Evolutionary conservation across 2,329 filamentous ascomycete genomes (phyloP).

Genomic region (Epichloe aotearoae): DNA sequence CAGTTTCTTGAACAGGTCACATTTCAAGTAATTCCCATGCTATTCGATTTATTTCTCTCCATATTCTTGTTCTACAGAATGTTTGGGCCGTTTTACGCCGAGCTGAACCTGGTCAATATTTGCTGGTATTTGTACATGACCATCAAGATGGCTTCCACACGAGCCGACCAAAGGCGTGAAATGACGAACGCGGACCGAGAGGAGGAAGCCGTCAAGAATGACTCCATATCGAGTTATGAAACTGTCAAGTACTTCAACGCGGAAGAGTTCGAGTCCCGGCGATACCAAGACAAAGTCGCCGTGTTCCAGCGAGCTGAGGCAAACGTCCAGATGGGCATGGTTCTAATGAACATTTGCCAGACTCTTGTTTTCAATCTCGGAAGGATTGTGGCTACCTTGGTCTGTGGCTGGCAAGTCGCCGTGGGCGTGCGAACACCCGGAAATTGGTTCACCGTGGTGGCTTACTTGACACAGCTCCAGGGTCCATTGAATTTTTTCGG

Average conservation of each 20-base stretch:
- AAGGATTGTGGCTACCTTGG: conserved; percentile 56
- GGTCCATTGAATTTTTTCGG: conserved; percentile 78
- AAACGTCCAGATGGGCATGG: conserved; percentile 62
- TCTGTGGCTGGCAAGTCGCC: conserved; percentile 66
- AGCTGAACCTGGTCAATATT: conserved; percentile 79
- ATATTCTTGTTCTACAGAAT: conserved; percentile 60
- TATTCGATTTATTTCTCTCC: conserved; percentile 76
- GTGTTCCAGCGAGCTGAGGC: conserved; percentile 64
- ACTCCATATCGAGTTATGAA: conserved; percentile 98
- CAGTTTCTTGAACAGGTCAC: conserved; percentile 93
- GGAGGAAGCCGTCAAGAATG: conserved; percentile 95
- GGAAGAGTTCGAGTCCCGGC: conserved; percentile 62
- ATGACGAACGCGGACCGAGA: conserved; percentile 94
- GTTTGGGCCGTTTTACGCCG: conserved; percentile 60
- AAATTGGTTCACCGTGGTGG: conserved; percentile 59
- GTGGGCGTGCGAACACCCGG: conserved; percentile 51
- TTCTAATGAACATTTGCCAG: conserved; percentile 70
- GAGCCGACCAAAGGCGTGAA: conserved; percentile 77
- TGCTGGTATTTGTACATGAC: conserved; percentile 96
- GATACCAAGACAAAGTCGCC: conserved; percentile 57
- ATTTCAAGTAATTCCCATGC: conserved; percentile 90
- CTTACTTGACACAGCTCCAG: conserved; percentile 72
- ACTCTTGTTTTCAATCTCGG: conserved; percentile 70
- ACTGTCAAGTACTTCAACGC: conserved; percentile 87
- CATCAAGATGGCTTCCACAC: conserved; percentile 86